Conservation (phyloP, 345 rosid genomes). For the Durio zibethinus region DNA sequence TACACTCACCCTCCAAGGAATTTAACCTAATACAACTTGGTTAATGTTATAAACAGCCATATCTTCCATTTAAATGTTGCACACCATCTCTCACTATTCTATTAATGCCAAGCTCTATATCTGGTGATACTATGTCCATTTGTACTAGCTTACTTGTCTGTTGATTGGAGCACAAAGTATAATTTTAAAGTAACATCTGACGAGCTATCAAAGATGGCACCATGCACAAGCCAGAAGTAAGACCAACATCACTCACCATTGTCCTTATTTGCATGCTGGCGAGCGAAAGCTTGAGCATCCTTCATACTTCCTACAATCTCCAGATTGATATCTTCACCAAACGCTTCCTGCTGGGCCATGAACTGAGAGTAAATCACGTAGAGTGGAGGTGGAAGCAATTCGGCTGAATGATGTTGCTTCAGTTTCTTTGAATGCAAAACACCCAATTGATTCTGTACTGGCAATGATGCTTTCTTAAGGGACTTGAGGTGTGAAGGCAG, state of each 20-base stretch:
- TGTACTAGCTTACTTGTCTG: neutral
- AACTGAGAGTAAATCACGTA: constrained; percentile 80
- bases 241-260: constrained; percentile 36
- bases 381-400: constrained; percentile 90
- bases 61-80: neutral
- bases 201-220: neutral
- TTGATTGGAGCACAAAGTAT: neutral
- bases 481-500: constrained; percentile 85
- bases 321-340: constrained; percentile 65
- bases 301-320: constrained; percentile 74
- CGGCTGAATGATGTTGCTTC: constrained; percentile 76
- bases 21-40: neutral
- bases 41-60: neutral
- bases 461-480: constrained; percentile 86
- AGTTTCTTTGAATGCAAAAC: constrained; percentile 64
- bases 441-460: constrained; percentile 83
- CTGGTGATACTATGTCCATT: neutral
- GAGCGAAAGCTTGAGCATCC: constrained; percentile 71
- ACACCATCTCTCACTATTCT: neutral
- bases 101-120: neutral
- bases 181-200: neutral
- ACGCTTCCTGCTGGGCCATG: constrained; percentile 80
- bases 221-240: neutral
- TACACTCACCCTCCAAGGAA: neutral
- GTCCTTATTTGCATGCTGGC: constrained; percentile 71